These are phyloP conservation scores for Ophiostoma tasmaniense DNA, from an alignment of 2,329 filamentous ascomycete genomes.

Conservation along the genomic window DNA sequence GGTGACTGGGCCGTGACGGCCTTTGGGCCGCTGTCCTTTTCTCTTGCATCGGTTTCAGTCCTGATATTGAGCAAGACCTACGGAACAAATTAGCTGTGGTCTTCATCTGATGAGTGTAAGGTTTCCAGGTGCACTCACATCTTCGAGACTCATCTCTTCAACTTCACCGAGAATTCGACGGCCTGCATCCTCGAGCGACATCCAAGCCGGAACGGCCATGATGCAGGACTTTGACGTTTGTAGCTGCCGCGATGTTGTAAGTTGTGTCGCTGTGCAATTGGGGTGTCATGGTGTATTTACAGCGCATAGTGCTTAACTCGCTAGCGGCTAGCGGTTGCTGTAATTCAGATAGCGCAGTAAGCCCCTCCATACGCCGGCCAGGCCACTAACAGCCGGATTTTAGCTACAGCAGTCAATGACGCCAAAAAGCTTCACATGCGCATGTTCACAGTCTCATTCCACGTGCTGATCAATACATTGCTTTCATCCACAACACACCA, in stretches of 20 bases:
- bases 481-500: not conserved
- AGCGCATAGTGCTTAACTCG: not conserved
- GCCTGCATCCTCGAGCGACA: slow-evolving; percentile 36
- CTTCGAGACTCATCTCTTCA: slow-evolving; percentile 49
- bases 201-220: slow-evolving; percentile 10
- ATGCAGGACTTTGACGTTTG: not conserved
- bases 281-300: not conserved
- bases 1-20: not conserved
- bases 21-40: not conserved
- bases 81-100: not conserved
- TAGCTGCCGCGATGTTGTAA: not conserved
- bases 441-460: not conserved
- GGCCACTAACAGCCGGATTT: not conserved
- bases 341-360: not conserved
- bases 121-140: slow-evolving; percentile 35
- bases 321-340: not conserved
- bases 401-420: not conserved
- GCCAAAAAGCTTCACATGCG: not conserved
- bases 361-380: not conserved
- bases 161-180: slow-evolving; percentile 45
- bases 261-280: not conserved
- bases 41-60: not conserved
- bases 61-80: not conserved
- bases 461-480: not conserved
- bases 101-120: not conserved